Evolutionary conservation across 2,329 filamentous ascomycete genomes (phyloP).

Genomic region (Niveomyces coronatus): DNA sequence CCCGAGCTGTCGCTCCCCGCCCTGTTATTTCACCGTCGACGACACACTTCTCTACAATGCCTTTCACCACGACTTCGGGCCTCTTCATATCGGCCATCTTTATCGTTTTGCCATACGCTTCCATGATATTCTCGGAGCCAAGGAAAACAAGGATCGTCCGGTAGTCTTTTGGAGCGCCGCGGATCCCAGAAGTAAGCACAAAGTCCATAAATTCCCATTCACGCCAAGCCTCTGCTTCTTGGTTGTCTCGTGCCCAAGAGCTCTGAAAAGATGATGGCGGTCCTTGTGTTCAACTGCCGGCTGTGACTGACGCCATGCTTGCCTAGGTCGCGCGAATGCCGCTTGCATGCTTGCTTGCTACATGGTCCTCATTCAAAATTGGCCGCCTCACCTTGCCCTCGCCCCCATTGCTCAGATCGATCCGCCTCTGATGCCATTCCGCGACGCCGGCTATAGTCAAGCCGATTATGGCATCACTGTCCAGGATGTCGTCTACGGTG

Average conservation of each 20-base stretch:
- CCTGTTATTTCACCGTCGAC: constrained; percentile 93
- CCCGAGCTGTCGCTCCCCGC: constrained; percentile 35
- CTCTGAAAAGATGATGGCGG: not conserved
- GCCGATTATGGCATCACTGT: constrained; percentile 93
- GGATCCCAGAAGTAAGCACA: constrained; percentile 71
- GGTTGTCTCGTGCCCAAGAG: not conserved
- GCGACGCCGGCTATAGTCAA: constrained; percentile 96
- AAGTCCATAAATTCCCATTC: too few relatives aligned
- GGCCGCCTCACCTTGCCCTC: constrained; percentile 90
- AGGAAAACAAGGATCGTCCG: constrained; percentile 77
- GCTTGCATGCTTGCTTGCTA: constrained; percentile 94
- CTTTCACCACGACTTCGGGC: constrained; percentile 97
- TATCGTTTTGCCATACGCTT: constrained; percentile 95
- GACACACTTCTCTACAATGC: constrained; percentile 91
- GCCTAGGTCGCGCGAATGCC: constrained; percentile 79
- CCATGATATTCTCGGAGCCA: constrained; percentile 86
- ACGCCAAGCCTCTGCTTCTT: too few relatives aligned
- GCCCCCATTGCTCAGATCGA: constrained; percentile 95
- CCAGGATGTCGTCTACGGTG: constrained; percentile 94
- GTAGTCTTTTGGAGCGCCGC: constrained; percentile 95
- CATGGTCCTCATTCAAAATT: constrained; percentile 96
- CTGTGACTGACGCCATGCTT: too few relatives aligned
- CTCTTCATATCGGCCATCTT: constrained; percentile 90
- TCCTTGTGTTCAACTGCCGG: too few relatives aligned
- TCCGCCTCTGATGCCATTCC: constrained; percentile 96